Evolutionary conservation across 768 basidiomycete species (phyloP).

Genomic region (Albatrellus ellisii): DNA sequence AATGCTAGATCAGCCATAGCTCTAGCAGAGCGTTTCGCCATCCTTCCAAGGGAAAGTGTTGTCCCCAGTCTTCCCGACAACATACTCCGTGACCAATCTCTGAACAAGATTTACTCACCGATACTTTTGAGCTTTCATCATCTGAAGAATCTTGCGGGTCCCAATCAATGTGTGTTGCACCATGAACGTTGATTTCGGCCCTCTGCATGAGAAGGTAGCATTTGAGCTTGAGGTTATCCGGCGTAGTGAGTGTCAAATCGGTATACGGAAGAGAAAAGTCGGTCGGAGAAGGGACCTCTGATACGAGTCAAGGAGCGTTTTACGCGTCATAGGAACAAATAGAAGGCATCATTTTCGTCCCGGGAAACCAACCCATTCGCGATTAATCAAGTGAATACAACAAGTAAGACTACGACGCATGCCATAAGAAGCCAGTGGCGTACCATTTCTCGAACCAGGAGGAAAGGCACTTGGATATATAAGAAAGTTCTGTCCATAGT

Average conservation of each 20-base stretch:
- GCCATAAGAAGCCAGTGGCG: constrained; percentile 5
- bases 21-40: too few relatives aligned
- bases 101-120: too few relatives aligned
- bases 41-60: too few relatives aligned
- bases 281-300: constrained; percentile 61
- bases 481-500: constrained; percentile 77
- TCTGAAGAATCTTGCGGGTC: too few relatives aligned
- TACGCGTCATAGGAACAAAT: too few relatives aligned
- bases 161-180: constrained; percentile 15
- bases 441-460: constrained; percentile 68
- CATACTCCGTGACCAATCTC: too few relatives aligned
- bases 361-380: background rate
- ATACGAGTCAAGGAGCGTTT: too few relatives aligned
- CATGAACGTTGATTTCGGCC: constrained; percentile 23
- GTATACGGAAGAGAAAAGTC: constrained; percentile 66
- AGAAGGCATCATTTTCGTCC: too few relatives aligned
- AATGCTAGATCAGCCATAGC: too few relatives aligned
- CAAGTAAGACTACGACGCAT: background rate
- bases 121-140: too few relatives aligned
- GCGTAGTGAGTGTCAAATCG: constrained; percentile 55
- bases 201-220: constrained; percentile 69
- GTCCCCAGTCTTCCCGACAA: too few relatives aligned
- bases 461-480: constrained; percentile 85
- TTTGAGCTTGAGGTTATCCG: constrained; percentile 58
- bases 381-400: background rate